Base-by-base conservation (phyloP, 1,139 yeast species). In the Candida gigantensis region DNA sequence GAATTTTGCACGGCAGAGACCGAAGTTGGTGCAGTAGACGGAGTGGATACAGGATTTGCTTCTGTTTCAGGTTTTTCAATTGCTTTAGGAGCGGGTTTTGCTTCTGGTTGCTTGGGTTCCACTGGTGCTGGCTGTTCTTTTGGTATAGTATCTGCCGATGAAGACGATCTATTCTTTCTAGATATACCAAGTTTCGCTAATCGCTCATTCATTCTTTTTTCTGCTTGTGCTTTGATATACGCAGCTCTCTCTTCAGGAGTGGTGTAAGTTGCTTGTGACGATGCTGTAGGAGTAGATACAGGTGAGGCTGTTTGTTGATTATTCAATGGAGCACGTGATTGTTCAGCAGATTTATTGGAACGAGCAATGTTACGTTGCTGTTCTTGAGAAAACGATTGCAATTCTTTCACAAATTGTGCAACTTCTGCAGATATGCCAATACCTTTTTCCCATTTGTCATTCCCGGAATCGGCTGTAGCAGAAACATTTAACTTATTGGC, bases 201-300 rank as follows among this genome's bases (percentile, higher is more conserved):
- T 50, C 94, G 72, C 52, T 89, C 97, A 45, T 81, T 83, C 95
- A 90, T 89, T 53, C 88, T 77, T 59, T 84, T 80, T 50, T 85
- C 87, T 0, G 97, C 97, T 52, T 87, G 95, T 9, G 92, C 96
- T 55, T 87, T 88, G 42, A 89, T 83, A 49, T 81, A 81, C 5
- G 90, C 90, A 6, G 94, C 77, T 47, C 96, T 74, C 40, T 87
- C 95, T 48, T 79, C 85, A 7, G 74, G 72, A 11, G 68, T 63
- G 14, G 49, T 57, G 47, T 65, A 68, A 7, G 24, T 29, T 30
- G 35, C 26, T 24, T 15, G 43, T 8, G 39, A 19, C 13, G 54
- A 40, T 6, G 39, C 34, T 12, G 51, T 38, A 7, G 55, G 34
- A 15, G 37, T 3, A 28, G 38, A 23, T 14, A 33, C 31, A 20